phyloP scores from a whole-genome alignment of 2,329 filamentous ascomycete genomes.

The Monosporascus sp. region DNA sequence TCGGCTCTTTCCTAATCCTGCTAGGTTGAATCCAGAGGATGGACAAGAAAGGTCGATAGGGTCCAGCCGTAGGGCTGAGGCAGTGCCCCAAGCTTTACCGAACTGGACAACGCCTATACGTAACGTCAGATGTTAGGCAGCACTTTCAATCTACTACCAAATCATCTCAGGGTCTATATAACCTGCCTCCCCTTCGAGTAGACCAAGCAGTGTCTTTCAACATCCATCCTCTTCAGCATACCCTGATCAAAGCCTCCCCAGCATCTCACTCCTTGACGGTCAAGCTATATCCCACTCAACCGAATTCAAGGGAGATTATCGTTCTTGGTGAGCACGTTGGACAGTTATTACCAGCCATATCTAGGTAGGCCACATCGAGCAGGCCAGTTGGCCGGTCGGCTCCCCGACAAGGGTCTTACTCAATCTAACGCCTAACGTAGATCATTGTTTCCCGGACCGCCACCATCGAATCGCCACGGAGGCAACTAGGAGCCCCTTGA shows the following conservation, averaged over 20 bases:
- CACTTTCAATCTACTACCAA: not conserved
- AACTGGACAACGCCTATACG: slow-evolving; percentile 9
- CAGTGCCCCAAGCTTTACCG: slow-evolving; percentile 11
- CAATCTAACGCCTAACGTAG: too few species aligned
- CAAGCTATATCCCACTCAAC: not conserved
- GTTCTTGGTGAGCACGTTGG: too few species aligned
- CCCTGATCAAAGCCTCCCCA: not conserved
- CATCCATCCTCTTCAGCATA: not conserved
- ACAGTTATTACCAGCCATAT: too few species aligned
- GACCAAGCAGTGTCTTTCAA: not conserved
- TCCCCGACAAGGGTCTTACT: too few species aligned
- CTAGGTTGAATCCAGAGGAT: not conserved
- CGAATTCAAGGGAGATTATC: too few species aligned
- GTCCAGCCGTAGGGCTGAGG: slow-evolving; percentile 20
- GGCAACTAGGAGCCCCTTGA: too few species aligned
- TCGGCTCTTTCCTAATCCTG: not conserved
- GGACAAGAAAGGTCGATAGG: slow-evolving; percentile 7
- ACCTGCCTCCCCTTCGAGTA: not conserved
- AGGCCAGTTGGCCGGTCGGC: too few species aligned
- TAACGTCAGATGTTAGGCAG: slow-evolving; percentile 7
- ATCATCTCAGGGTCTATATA: not conserved
- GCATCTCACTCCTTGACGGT: not conserved
- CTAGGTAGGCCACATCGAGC: too few species aligned
- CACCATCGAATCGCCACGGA: too few species aligned
- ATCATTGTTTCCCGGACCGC: too few species aligned